A percentile compares a stretch with the other conserved stretches of the same genome.
These are phyloP conservation scores for Agrocybe praecox DNA, from an alignment of 768 basidiomycete species.

Conservation along the genomic window DNA sequence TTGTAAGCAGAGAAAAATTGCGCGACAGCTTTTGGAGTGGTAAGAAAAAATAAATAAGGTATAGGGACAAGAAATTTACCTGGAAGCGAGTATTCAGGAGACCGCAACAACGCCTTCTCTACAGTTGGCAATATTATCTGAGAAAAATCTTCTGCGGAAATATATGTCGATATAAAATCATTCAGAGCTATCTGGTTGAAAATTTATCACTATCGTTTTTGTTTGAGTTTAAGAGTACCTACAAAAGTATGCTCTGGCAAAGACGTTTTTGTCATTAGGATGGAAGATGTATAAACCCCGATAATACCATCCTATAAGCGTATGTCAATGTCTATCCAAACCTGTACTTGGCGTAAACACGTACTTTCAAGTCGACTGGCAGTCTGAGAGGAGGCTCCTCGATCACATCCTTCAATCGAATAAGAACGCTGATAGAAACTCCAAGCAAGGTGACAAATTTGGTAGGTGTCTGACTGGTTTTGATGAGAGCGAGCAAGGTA, in stretches of 20 bases:
- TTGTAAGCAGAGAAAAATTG: conserved; percentile 60
- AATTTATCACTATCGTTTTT: conserved; percentile 2
- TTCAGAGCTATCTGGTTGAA: conserved; percentile 49
- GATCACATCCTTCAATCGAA: conserved; percentile 63
- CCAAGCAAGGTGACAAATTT: conserved; percentile 59
- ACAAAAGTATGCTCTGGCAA: conserved; percentile 66
- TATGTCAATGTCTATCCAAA: not conserved
- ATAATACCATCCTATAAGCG: conserved; percentile 55
- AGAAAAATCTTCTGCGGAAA: conserved; percentile 54
- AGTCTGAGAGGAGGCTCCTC: conserved; percentile 44
- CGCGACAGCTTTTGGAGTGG: conserved; percentile 44
- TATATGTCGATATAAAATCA: conserved; percentile 60
- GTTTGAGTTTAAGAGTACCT: conserved; percentile 19
- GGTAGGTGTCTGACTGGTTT: conserved; percentile 44
- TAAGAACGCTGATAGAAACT: conserved; percentile 67
- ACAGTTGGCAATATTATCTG: conserved; percentile 65
- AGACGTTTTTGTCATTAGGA: conserved; percentile 69
- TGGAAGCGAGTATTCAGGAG: conserved; percentile 76
- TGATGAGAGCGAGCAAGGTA: conserved; percentile 53
- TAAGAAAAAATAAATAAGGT: conserved; percentile 2
- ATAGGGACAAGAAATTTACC: conserved; percentile 38
- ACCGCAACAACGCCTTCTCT: conserved; percentile 80
- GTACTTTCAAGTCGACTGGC: conserved; percentile 49
- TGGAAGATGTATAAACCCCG: conserved; percentile 54
- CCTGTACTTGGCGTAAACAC: conserved; percentile 3